Base-by-base conservation (phyloP, 2,329 filamentous ascomycete species). In the Pseudogymnoascus destructans region DNA sequence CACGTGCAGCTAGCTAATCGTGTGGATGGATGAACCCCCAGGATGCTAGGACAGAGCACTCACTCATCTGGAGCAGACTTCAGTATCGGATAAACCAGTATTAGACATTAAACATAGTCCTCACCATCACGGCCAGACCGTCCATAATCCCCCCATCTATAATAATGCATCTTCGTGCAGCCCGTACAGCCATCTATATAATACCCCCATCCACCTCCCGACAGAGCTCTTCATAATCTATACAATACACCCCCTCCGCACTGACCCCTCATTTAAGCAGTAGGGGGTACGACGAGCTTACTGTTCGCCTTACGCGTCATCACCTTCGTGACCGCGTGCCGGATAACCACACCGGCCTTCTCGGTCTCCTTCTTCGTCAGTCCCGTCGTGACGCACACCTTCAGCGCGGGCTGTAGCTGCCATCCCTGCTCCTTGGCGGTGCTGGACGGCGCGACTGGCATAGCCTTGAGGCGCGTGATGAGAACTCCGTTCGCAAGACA, bases 341-440 rank as follows among this genome's bases (percentile, higher is more conserved):
- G 79, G 64, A 98, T 91, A 8, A 81, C 84, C 6, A 85, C 83
- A 11, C 91, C 93, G 0, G 93, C 89, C 76, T 95, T 95, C 74
- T 98, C 95, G 58, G 91, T 87, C 71, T 98, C 93, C 75, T 95
- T 96, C 76, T 87, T 95, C 21, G 87, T 87, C 62, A 98, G 75
- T 1, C 87, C 93, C 4, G 82, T 87, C 0, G 91, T 95, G 58
- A 96, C 77, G 69, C 92, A 97, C 10, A 97, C 81, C 73, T 97
- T 96, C 62, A 98, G 78, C 0, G 89, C 89, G 8, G 93, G 89
- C 64, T 81, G 78, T n/a, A 85, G 77, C 61, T 81, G 79, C 75
- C 86, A 88, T 33, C 78, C 79, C 42, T 81, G 78, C 60, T 91
- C 86, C 68, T 85, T 85, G 11, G 82, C 78, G 54, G 81, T 81